Base-by-base conservation (phyloP, 306 rosid genomes). In the Luffa aegyptiaca region DNA sequence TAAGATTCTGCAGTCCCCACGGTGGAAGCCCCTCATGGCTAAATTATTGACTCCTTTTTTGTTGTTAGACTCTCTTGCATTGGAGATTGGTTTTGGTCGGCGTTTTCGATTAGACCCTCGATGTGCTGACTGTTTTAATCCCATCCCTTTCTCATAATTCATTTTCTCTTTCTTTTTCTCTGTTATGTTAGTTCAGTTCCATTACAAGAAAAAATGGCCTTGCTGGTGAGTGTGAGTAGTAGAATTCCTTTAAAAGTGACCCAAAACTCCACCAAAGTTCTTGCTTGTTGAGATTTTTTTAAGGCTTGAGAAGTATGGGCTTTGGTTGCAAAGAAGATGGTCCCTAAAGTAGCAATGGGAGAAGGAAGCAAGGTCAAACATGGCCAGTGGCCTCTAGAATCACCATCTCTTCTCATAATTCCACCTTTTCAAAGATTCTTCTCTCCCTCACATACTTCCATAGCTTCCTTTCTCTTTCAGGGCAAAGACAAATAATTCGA, bases 1-100 rank as follows among this genome's bases (percentile, higher is more conserved):
- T 18, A 52, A 75, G 79, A 75, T 75, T 71, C 79, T 75, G 79
- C 79, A 53, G 79, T 53, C 79, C 79, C 79, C 35, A 75, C 64
- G 2, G 64, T 75, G 42, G 45, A 52, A 52, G 48, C 64, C 64
- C 33, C 63, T 75, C 56, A 31, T 74, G 8, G 78, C 78, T 18
- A 74, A 74, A 74, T 74, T 74, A 74, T 74, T 74, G 62, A 74
- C 78, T 74, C 61, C 75, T 74, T 49, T 74, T 75, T 75, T 75
- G 64, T 74, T 52, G 78, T 35, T 52, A 17, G 35, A 35, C 78
- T 74, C 48, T 35, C 44, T 70, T 35, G 46, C 17, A 16, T 52
- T 74, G 64, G 63, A 53, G 48, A 75, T 52, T 35, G 63, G 18
- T 49, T 52, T 52, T 51, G 79, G 78, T 75, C 48, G 61, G 49